These are phyloP conservation scores for Epithemia pelagica DNA, from an alignment of 108 stramenopile genomes.

Conservation along the genomic window DNA sequence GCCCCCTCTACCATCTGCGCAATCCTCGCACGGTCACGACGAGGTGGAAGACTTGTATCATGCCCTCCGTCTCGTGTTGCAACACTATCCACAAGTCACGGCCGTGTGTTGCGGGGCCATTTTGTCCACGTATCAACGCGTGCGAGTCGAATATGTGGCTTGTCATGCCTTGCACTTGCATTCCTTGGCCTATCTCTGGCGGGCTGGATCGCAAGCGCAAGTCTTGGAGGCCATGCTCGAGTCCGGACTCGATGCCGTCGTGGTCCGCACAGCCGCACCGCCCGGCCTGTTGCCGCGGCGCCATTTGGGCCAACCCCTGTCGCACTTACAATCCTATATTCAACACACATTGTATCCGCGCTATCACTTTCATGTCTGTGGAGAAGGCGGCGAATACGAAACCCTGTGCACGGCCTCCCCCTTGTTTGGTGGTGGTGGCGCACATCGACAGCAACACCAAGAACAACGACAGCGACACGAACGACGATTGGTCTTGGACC, in stretches of 20 bases:
- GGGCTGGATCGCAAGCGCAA: constrained; percentile 46
- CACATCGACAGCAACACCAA: too few relatives aligned
- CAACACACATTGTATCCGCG: constrained; percentile 56
- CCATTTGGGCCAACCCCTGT: constrained; percentile 65
- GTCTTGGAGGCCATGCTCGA: constrained; percentile 57
- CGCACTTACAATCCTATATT: constrained; percentile 22
- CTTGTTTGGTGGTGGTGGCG: too few relatives aligned
- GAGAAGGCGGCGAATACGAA: constrained; percentile 99
- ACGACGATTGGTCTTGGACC: constrained; percentile 76
- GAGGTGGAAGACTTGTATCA: constrained; percentile 94
- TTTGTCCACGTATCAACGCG: constrained; percentile 94
- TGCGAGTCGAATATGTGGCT: constrained; percentile 89
- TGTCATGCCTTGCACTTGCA: constrained; percentile 85
- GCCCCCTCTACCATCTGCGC: neutral
- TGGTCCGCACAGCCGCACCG: constrained; percentile 67
- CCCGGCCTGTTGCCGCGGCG: constrained; percentile 59
- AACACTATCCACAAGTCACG: constrained; percentile 51
- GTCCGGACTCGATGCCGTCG: constrained; percentile 58
- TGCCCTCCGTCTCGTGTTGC: constrained; percentile 68
- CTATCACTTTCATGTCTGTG: constrained; percentile 91
- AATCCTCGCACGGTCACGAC: constrained; percentile 37
- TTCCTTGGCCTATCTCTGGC: constrained; percentile 87
- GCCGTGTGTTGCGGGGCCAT: constrained; percentile 96
- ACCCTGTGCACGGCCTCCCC: constrained; percentile 90
- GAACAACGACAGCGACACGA: too few relatives aligned